Evolutionary conservation across 176 grass and related monocot species (phyloP).

Genomic region (Musa troglodytarum): DNA sequence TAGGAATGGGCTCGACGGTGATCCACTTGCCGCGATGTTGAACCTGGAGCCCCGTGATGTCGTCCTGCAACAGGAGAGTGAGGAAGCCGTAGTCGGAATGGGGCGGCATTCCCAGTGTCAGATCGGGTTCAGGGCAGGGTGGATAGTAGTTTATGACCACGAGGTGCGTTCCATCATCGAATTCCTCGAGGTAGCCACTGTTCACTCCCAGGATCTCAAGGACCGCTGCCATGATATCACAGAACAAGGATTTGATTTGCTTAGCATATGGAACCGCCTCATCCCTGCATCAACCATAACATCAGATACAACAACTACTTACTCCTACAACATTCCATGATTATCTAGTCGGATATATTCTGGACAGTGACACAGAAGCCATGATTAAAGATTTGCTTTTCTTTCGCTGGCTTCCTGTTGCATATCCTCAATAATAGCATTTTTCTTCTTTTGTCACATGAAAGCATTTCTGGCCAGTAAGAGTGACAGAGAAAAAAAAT

Average conservation of each 20-base stretch:
- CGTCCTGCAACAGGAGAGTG: constrained; percentile 71
- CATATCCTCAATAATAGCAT: too few species aligned
- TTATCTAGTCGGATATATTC: neutral
- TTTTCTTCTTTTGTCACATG: too few species aligned
- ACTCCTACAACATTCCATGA: too few species aligned
- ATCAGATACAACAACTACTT: too few species aligned
- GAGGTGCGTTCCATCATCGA: constrained; percentile 48
- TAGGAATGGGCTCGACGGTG: constrained; percentile 49
- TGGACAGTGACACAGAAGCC: too few species aligned
- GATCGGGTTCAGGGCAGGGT: constrained; percentile 64
- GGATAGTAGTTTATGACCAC: constrained; percentile 78
- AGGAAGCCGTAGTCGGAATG: constrained; percentile 94
- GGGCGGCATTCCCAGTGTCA: constrained; percentile 88
- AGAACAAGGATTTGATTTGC: constrained; percentile 41
- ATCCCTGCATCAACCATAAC: constrained; percentile 14
- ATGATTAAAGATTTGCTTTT: too few species aligned
- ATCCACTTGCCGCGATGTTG: constrained; percentile 43
- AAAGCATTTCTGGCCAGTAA: too few species aligned
- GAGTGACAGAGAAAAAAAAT: too few species aligned
- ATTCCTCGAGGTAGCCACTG: constrained; percentile 26
- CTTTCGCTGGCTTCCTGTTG: too few species aligned
- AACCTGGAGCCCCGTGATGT: constrained; percentile 63
- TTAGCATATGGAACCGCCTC: constrained; percentile 32
- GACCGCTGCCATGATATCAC: constrained; percentile 44
- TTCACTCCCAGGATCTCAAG: constrained; percentile 43